Evolutionary conservation across 371 early-diverging fungal species (phyloP).

Genomic region (Syncephalastrum sp.): DNA sequence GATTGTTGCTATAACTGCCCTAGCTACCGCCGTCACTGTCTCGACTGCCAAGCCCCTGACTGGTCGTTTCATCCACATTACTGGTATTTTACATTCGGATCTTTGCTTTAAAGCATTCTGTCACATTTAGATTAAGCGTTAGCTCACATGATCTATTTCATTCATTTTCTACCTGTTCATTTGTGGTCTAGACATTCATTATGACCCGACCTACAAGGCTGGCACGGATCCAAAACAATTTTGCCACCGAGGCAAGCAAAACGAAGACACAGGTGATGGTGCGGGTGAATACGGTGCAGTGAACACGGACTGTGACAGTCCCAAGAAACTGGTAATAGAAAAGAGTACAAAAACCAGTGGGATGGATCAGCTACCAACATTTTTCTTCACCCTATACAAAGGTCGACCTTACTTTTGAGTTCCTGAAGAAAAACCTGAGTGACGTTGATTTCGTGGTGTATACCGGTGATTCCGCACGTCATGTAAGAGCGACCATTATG

Average conservation of each 20-base stretch:
- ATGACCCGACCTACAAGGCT: conserved; percentile 25
- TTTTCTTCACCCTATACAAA: background rate
- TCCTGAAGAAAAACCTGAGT: conserved; percentile 21
- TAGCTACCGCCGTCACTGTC: background rate
- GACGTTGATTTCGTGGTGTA: conserved; percentile 41
- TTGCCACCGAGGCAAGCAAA: conserved; percentile 21
- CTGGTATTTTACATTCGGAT: conserved; percentile 9
- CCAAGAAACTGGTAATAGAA: conserved; percentile 8
- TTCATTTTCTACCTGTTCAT: background rate
- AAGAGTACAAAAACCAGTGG: background rate
- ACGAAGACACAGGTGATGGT: background rate
- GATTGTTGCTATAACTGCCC: background rate
- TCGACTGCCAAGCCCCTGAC: conserved; percentile 9
- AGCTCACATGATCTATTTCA: no score
- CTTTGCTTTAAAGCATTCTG: no score
- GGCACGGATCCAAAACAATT: conserved; percentile 17
- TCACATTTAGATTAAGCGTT: no score
- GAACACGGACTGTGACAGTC: conserved; percentile 26
- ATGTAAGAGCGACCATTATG: conserved; percentile 10
- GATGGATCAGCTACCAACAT: background rate
- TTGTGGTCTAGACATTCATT: conserved; percentile 28
- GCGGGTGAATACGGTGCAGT: conserved; percentile 16
- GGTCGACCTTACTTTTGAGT: conserved; percentile 30
- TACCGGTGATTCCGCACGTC: conserved; percentile 35
- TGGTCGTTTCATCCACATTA: conserved; percentile 26